These are phyloP conservation scores for Colletotrichum musicola DNA, from an alignment of 2,329 filamentous ascomycete species.

Conservation along the genomic window DNA sequence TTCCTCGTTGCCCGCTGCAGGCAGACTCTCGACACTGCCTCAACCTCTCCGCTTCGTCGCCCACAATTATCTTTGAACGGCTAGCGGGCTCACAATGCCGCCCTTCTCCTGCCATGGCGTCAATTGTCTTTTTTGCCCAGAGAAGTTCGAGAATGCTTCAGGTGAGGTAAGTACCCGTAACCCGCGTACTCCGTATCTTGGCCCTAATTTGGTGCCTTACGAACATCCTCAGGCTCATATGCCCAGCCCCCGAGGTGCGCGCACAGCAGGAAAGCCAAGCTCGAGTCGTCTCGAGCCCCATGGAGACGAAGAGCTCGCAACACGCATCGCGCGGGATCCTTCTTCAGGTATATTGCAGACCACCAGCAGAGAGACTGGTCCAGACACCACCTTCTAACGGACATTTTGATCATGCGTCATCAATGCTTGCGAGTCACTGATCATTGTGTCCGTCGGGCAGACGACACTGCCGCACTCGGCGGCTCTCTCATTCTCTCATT, in stretches of 20 bases:
- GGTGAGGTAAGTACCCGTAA: not conserved
- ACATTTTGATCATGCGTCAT: not conserved
- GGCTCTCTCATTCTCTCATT: not conserved
- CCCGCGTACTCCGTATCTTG: too few species aligned
- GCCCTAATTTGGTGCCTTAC: too few species aligned
- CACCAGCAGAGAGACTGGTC: not conserved
- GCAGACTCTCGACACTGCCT: slow-evolving; percentile 17
- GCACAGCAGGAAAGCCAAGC: slow-evolving; percentile 21
- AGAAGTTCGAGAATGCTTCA: not conserved
- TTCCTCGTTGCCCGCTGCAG: not conserved
- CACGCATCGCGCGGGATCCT: slow-evolving; percentile 15
- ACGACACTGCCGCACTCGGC: slow-evolving; percentile 29
- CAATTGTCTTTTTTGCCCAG: not conserved
- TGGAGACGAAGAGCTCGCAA: slow-evolving; percentile 9
- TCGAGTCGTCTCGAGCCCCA: not conserved
- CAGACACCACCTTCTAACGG: not conserved
- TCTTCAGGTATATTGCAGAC: slow-evolving; percentile 16
- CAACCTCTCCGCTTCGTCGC: slow-evolving; percentile 5
- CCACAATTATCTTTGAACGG: slow-evolving; percentile 9
- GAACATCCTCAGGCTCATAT: too few species aligned
- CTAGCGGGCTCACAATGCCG: slow-evolving; percentile 1
- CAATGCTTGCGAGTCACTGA: not conserved
- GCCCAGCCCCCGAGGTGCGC: not conserved
- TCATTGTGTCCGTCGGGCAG: slow-evolving; percentile 12
- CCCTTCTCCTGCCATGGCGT: slow-evolving; percentile 20